Conservation (phyloP, 2,329 filamentous ascomycete genomes). For the Sporothrix protearum region DNA sequence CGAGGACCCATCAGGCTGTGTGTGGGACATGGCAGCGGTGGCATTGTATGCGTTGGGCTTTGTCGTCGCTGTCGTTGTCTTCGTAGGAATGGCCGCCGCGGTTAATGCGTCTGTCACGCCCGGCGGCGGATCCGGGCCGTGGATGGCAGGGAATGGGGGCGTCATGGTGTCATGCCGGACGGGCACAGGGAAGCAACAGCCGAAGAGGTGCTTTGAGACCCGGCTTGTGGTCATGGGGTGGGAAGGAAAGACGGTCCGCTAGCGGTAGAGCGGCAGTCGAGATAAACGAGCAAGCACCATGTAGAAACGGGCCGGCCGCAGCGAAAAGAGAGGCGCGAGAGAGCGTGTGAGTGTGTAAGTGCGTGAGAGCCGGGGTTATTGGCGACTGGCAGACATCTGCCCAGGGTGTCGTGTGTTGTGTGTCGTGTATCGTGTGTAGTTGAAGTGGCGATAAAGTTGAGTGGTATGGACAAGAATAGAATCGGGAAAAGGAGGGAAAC, state of each 20-base stretch:
- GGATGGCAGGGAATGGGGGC: background rate
- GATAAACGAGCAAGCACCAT: background rate
- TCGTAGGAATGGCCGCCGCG: background rate
- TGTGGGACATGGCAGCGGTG: background rate
- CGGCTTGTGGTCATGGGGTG: background rate
- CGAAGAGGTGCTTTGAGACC: constrained; percentile 14
- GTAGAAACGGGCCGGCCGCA: background rate
- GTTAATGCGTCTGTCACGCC: background rate
- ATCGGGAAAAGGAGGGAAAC: background rate
- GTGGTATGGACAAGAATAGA: background rate
- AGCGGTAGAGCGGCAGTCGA: background rate
- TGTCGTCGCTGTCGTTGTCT: background rate
- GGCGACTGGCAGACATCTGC: background rate
- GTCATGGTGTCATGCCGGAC: constrained; percentile 24
- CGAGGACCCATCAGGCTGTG: background rate
- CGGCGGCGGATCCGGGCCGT: background rate
- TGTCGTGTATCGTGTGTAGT: background rate
- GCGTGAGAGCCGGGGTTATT: background rate
- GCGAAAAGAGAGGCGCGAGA: background rate
- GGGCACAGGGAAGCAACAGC: constrained; percentile 22
- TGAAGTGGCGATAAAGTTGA: background rate
- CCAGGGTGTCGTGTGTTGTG: background rate
- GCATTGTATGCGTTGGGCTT: background rate
- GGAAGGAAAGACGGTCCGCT: background rate
- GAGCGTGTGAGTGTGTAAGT: background rate